Base-by-base conservation (phyloP, 768 basidiomycete genomes). In the Mycena olivaceomarginata region DNA sequence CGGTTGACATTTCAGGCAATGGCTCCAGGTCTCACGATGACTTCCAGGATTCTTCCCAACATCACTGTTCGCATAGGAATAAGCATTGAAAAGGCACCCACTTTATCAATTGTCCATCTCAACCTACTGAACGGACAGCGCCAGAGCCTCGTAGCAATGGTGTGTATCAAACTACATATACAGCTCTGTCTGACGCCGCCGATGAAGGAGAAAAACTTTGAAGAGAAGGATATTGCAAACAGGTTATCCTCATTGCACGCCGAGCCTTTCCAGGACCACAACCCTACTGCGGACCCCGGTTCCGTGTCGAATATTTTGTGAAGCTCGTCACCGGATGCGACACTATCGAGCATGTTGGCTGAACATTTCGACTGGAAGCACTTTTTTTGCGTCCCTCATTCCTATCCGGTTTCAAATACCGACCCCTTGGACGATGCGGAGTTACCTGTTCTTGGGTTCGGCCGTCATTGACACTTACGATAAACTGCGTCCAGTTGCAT, bases 131-230 rank as follows among this genome's bases (percentile, higher is more conserved):
- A 65, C 2, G 5, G 20, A 12, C 20, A 7, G 15, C 16, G 18
- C 31, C 68, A 70, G 68, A 40, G n/a, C 12, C 3, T 45, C 2
- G 13, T 2, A 18, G 68, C 68, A 11, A 73, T 43, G 1, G 68
- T 74, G 7, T 74, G 66, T 10, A 66, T 74, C 66, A 60, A 43
- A 48, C 22, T 46, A 20, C 57, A 62, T 16, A 13, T 31, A 18
- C 45, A 43, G 16, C 46, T 74, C 1, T 51, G 57, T 43, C n/a
- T 73, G 5, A 51, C 64, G 9, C 10, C 59, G 41, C 41, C 64
- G 9, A 41, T n/a, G 11, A 39, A 59, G 2, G n/a, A 4, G 20
- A 25, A 40, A 0, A n/a, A 41, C 8, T 25, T 5, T 22, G 39
- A 4, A 20, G 39, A 25, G 4, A 10, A 22, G 25, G 7, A 15